These are phyloP conservation scores for Bruguiera parviflora DNA, from an alignment of 345 rosid genomes.

Conservation along the genomic window DNA sequence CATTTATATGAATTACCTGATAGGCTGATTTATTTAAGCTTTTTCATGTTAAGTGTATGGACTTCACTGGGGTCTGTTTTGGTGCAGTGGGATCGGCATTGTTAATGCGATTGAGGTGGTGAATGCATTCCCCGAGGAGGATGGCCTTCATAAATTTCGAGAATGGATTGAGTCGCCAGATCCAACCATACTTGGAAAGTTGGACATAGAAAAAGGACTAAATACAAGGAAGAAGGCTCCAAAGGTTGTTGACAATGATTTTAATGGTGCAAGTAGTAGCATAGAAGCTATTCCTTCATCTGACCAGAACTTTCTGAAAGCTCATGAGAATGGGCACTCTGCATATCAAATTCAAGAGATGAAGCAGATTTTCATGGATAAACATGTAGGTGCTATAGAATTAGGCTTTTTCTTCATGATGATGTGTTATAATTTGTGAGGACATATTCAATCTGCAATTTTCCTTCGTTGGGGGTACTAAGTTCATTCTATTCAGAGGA, in stretches of 20 bases:
- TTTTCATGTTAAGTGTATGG: constrained; percentile 5
- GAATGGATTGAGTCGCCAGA: constrained; percentile 99
- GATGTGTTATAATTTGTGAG: background rate
- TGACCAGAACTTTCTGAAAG: constrained; percentile 27
- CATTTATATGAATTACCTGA: constrained; percentile 4
- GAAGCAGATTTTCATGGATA: constrained; percentile 77
- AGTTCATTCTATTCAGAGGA: constrained; percentile 54
- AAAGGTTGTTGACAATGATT: constrained; percentile 30
- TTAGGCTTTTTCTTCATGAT: constrained; percentile 7
- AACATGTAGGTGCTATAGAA: constrained; percentile 51
- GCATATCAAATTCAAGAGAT: constrained; percentile 36
- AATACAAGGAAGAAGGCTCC: constrained; percentile 42
- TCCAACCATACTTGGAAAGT: constrained; percentile 75
- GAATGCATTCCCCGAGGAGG: constrained; percentile 88
- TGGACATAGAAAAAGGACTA: constrained; percentile 34
- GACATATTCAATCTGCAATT: constrained; percentile 1
- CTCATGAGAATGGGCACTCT: constrained; percentile 28
- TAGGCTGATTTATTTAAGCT: constrained; percentile 6
- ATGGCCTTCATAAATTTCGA: constrained; percentile 80
- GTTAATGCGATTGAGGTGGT: constrained; percentile 97
- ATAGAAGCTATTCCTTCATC: constrained; percentile 24
- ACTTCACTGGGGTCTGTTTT: constrained; percentile 18
- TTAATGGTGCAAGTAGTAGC: constrained; percentile 12
- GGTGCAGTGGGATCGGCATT: constrained; percentile 90
- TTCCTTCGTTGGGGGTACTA: constrained; percentile 9